phyloP scores from a whole-genome alignment of 2,329 filamentous ascomycete species.

The Colletotrichum limetticola region DNA sequence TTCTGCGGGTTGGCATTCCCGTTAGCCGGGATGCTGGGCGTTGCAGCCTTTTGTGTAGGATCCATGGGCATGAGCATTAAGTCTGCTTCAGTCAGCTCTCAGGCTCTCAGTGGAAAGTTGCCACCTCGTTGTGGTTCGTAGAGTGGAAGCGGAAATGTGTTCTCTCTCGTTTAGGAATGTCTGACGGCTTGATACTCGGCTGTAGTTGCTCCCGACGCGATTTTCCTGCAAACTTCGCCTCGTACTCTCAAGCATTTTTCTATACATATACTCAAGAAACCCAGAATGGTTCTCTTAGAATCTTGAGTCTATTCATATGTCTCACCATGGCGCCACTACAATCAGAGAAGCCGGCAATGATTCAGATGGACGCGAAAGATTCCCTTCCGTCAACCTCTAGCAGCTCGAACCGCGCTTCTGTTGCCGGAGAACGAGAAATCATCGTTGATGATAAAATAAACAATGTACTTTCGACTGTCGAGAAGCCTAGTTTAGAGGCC shows the following conservation, averaged over 20 bases:
- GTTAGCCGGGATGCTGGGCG: neutral
- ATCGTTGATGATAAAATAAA: neutral
- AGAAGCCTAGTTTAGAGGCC: neutral
- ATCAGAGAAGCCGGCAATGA: neutral
- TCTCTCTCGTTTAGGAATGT: neutral
- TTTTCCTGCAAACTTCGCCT: neutral
- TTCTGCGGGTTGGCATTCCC: neutral
- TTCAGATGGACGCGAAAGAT: neutral
- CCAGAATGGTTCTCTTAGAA: neutral
- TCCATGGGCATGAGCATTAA: neutral
- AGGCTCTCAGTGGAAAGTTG: neutral
- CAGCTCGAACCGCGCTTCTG: neutral
- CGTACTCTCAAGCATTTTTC: neutral
- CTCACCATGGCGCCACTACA: neutral
- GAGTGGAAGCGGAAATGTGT: neutral
- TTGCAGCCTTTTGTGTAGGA: neutral
- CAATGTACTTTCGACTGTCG: neutral
- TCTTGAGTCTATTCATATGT: neutral
- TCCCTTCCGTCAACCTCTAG: neutral
- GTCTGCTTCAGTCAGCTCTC: neutral
- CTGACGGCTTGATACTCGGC: neutral
- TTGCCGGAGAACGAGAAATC: neutral
- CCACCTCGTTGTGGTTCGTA: neutral
- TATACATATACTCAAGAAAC: neutral
- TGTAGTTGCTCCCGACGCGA: neutral